Percentiles rank a stretch among this genome's conserved stretches.
These are phyloP conservation scores for Mycena venus DNA, from an alignment of 768 basidiomycete genomes.

Conservation along the genomic window DNA sequence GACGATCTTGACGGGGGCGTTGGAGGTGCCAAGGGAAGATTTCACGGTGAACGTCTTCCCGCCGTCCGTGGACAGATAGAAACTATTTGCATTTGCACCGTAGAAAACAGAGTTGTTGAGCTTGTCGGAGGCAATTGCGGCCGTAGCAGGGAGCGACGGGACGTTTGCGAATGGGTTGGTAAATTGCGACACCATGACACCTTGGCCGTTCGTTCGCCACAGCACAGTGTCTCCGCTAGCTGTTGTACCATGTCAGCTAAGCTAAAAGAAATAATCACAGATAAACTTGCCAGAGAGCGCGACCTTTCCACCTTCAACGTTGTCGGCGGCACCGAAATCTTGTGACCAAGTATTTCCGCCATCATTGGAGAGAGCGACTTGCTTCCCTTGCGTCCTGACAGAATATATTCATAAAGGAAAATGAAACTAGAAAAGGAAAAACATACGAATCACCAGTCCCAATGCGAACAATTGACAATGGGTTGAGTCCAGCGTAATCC, in stretches of 20 bases:
- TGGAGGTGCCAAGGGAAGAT: constrained; percentile 62
- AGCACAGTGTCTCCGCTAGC: constrained; percentile 70
- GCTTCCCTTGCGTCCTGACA: constrained; percentile 58
- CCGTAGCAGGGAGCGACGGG: constrained; percentile 62
- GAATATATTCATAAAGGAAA: background rate
- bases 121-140: constrained; percentile 76
- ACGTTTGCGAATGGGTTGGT: constrained; percentile 64
- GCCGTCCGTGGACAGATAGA: constrained; percentile 72
- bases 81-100: constrained; percentile 65
- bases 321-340: constrained; percentile 67
- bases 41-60: constrained; percentile 64
- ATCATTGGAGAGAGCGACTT: constrained; percentile 70
- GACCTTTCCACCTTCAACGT: constrained; percentile 49
- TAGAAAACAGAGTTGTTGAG: constrained; percentile 70
- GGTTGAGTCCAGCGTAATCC: constrained; percentile 61
- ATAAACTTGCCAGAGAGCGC: constrained; percentile 13
- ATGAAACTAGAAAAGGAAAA: background rate
- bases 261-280: background rate
- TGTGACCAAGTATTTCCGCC: constrained; percentile 60
- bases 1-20: constrained; percentile 63
- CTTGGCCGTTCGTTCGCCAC: constrained; percentile 64
- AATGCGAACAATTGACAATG: constrained; percentile 58
- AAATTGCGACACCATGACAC: constrained; percentile 67
- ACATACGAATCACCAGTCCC: constrained; percentile 64
- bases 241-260: constrained; percentile 51